Evolutionary conservation across 2,329 filamentous ascomycete species (phyloP).

Genomic region (Purpureocillium lavendulum): DNA sequence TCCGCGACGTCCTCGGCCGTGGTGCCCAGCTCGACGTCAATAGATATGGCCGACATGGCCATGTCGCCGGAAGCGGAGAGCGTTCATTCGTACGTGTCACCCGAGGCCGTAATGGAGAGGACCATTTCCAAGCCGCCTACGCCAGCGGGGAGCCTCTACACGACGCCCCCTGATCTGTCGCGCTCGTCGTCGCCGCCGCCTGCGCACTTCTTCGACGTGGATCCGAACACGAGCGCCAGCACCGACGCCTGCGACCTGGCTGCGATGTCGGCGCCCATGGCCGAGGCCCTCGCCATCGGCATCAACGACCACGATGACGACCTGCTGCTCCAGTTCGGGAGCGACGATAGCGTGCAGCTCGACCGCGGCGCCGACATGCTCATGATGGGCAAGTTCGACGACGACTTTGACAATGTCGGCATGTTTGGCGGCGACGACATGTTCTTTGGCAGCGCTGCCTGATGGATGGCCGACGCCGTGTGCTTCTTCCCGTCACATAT

Average conservation of each 20-base stretch:
- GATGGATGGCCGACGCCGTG: not conserved
- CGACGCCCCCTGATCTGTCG: conserved; percentile 53
- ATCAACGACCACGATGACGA: conserved; percentile 35
- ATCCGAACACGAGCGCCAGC: conserved; percentile 25
- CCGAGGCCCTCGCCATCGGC: conserved; percentile 20
- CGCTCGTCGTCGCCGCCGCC: conserved; percentile 49
- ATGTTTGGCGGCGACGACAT: conserved; percentile 47
- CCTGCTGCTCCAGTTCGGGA: conserved; percentile 32
- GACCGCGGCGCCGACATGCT: conserved; percentile 39
- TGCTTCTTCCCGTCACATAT: conserved; percentile 2
- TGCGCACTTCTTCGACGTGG: conserved; percentile 37
- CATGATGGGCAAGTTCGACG: conserved; percentile 45
- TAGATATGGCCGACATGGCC: conserved; percentile 15
- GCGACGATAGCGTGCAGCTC: conserved; percentile 32
- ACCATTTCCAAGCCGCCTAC: conserved; percentile 30
- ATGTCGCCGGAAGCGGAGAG: conserved; percentile 31
- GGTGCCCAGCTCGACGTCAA: conserved; percentile 22
- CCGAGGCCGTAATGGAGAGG: conserved; percentile 32
- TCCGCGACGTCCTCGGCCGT: conserved; percentile 1
- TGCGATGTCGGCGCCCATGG: conserved; percentile 21
- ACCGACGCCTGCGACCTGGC: conserved; percentile 23
- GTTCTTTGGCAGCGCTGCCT: conserved; percentile 33
- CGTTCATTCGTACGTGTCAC: conserved; percentile 37
- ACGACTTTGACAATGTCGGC: conserved; percentile 40
- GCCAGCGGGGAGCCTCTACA: conserved; percentile 46